A percentile compares a stretch with the other conserved stretches of the same genome.
Conservation (phyloP, 2,329 filamentous ascomycete genomes). For the Tolypocladium tundrense region DNA sequence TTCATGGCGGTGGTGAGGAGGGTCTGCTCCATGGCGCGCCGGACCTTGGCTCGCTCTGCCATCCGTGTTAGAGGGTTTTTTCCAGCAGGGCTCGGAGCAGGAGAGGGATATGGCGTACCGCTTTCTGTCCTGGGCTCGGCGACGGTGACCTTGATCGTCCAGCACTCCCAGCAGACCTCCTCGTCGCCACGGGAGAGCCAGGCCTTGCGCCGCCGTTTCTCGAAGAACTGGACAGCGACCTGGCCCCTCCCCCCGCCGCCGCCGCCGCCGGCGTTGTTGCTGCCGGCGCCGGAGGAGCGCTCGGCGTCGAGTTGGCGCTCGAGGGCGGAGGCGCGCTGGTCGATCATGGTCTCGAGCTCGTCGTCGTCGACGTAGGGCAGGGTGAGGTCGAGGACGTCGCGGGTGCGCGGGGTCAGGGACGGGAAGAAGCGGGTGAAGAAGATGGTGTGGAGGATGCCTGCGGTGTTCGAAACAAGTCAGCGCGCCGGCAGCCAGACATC, state of each 20-base stretch:
- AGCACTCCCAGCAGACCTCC: conserved; percentile 94
- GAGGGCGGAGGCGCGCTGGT: conserved; percentile 71
- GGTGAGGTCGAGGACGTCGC: conserved; percentile 83
- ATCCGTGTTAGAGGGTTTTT: background rate
- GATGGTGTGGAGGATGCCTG: conserved; percentile 89
- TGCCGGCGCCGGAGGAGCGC: conserved; percentile 25
- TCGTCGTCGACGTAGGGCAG: conserved; percentile 83
- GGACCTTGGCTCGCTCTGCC: conserved; percentile 78
- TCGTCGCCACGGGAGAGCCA: conserved; percentile 77
- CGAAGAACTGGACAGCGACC: conserved; percentile 85
- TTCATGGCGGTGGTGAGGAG: conserved; percentile 82
- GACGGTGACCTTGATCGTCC: conserved; percentile 89
- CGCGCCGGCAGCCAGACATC: background rate
- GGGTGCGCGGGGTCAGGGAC: conserved; percentile 67
- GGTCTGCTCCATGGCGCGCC: conserved; percentile 82
- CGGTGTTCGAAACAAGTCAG: background rate
- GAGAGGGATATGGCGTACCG: conserved; percentile 41
- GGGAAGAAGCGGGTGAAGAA: conserved; percentile 99
- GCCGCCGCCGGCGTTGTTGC: conserved; percentile 5
- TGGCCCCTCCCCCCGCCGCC: conserved; percentile 58
- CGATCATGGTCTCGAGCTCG: conserved; percentile 87
- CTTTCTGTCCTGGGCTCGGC: conserved; percentile 81
- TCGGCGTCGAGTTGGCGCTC: conserved; percentile 64
- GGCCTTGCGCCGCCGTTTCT: conserved; percentile 75
- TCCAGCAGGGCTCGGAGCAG: background rate